phyloP scores from a whole-genome alignment of 192 early-diverging fungal genomes.

The Hyaloraphidium curvatum region DNA sequence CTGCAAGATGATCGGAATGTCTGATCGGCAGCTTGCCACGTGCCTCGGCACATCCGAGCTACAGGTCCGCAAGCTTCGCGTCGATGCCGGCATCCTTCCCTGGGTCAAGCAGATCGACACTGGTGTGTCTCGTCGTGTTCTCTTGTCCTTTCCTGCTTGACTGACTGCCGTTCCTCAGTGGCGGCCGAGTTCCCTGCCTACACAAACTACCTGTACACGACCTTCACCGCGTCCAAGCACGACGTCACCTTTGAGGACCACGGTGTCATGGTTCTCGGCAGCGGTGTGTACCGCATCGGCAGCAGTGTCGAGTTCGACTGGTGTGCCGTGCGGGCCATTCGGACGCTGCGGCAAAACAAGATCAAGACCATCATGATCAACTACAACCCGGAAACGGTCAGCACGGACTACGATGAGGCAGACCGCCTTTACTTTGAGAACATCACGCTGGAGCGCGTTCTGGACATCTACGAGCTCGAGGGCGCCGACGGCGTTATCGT shows the following conservation, averaged over 20 bases:
- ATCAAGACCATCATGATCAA: conserved; percentile 98
- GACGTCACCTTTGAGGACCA: conserved; percentile 83
- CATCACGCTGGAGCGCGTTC: conserved; percentile 75
- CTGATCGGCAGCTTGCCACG: conserved; percentile 68
- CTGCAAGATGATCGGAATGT: conserved; percentile 94
- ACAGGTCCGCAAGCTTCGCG: conserved; percentile 62
- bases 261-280: conserved; percentile 91
- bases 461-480: conserved; percentile 95
- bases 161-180: conserved; percentile 19
- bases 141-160: conserved; percentile 1
- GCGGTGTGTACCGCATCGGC: conserved; percentile 96
- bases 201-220: conserved; percentile 98
- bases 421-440: conserved; percentile 96
- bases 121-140: conserved; percentile 20
- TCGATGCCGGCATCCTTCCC: conserved; percentile 61
- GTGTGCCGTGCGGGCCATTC: conserved; percentile 93
- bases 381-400: conserved; percentile 99
- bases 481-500: conserved; percentile 69
- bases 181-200: conserved; percentile 96
- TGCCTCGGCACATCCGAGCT: conserved; percentile 66
- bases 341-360: conserved; percentile 65
- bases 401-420: conserved; percentile 96
- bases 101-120: conserved; percentile 99
- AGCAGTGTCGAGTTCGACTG: conserved; percentile 97
- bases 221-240: conserved; percentile 86